Conservation (phyloP, 805 yeast species). For the Candida palmyrensis region DNA sequence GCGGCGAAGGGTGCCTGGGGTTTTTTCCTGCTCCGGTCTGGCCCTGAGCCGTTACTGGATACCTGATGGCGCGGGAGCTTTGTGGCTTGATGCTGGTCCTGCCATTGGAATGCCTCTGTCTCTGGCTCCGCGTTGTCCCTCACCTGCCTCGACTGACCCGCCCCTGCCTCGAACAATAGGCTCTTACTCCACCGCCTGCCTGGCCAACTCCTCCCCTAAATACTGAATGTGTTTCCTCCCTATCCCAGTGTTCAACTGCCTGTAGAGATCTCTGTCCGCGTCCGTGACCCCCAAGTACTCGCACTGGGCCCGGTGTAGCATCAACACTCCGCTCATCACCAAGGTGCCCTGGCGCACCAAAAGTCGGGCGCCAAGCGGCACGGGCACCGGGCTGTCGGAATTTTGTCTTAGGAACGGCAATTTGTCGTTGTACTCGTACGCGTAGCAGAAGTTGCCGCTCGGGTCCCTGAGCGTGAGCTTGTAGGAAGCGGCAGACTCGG, state of each 20-base stretch:
- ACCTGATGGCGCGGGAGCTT: no score
- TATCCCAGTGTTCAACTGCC: slow-evolving; percentile 27
- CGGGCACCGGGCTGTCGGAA: slow-evolving; percentile 28
- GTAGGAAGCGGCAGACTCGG: slow-evolving; percentile 24
- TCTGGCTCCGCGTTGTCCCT: no score
- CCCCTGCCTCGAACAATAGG: no score
- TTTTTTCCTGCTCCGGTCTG: background rate
- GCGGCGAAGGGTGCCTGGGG: background rate
- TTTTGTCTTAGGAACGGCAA: slow-evolving; percentile 40
- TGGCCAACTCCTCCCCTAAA: slow-evolving; percentile 23
- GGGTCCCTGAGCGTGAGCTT: slow-evolving; percentile 57
- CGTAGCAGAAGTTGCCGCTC: slow-evolving; percentile 48
- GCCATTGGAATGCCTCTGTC: background rate
- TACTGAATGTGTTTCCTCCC: slow-evolving; percentile 35
- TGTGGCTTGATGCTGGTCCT: background rate
- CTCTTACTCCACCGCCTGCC: no score
- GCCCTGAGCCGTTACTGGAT: no score
- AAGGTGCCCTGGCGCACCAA: slow-evolving; percentile 44
- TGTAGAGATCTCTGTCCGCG: slow-evolving; percentile 17
- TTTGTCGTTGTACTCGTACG: slow-evolving; percentile 48
- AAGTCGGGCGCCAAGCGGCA: slow-evolving; percentile 55
- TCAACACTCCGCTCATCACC: slow-evolving; percentile 42
- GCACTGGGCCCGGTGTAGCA: slow-evolving; percentile 29
- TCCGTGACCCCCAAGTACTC: slow-evolving; percentile 26
- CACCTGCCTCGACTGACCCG: no score